Percentiles rank a stretch among this genome's conserved stretches.
Conservation (phyloP, 164 flowering plant genomes). For the Protea cynaroides region DNA sequence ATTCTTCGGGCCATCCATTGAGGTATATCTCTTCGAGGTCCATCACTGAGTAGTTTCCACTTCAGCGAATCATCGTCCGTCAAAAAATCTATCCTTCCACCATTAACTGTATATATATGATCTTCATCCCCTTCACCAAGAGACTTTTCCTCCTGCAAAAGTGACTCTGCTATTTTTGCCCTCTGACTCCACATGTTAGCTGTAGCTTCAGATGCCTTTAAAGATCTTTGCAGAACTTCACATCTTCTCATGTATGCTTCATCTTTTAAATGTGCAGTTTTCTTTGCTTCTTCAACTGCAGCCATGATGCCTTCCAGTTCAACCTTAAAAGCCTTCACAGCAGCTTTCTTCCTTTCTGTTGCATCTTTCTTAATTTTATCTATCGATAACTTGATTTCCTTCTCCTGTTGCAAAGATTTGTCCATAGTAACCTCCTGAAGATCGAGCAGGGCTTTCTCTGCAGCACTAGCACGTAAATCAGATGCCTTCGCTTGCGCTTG, state of each 20-base stretch:
- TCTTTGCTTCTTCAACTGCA: conserved; percentile 46
- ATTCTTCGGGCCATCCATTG: conserved; percentile 59
- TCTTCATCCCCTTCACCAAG: conserved; percentile 29
- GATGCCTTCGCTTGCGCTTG: conserved; percentile 26
- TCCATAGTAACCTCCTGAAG: conserved; percentile 36
- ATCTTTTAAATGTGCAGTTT: conserved; percentile 38
- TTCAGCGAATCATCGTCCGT: conserved; percentile 48
- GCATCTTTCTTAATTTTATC: conserved; percentile 57
- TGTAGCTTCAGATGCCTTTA: conserved; percentile 44
- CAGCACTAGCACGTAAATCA: conserved; percentile 33
- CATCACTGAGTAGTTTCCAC: conserved; percentile 54
- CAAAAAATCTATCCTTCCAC: conserved; percentile 55
- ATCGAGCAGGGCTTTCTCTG: conserved; percentile 39
- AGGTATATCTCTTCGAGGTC: conserved; percentile 57
- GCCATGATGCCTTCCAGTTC: conserved; percentile 43
- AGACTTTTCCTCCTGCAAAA: conserved; percentile 24
- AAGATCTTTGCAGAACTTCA: conserved; percentile 48
- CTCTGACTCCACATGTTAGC: conserved; percentile 44
- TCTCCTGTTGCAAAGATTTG: conserved; percentile 31
- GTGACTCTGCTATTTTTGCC: conserved; percentile 50
- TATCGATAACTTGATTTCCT: conserved; percentile 36
- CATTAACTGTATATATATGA: conserved; percentile 34
- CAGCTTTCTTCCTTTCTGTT: conserved; percentile 29
- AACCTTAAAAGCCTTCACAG: conserved; percentile 38
- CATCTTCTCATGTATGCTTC: conserved; percentile 46